phyloP scores from a whole-genome alignment of 2,329 filamentous ascomycete genomes.

The Fusarium ramigenum region DNA sequence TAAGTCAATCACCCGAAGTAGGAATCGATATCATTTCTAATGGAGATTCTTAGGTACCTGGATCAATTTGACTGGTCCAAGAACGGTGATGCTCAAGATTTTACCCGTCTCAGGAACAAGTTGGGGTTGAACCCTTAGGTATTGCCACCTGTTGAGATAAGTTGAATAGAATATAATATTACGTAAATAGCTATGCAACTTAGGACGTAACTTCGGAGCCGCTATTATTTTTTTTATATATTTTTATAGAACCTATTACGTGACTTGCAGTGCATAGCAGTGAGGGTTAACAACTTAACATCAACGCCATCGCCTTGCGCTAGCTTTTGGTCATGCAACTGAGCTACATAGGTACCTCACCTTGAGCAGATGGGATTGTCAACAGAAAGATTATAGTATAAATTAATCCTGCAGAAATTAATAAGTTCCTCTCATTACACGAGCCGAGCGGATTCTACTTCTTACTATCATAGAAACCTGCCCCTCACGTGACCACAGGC shows the following conservation, averaged over 20 bases:
- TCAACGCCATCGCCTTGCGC: no score
- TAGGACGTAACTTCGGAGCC: no score
- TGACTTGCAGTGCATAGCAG: background rate
- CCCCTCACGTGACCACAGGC: background rate
- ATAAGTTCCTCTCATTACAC: rapidly evolving
- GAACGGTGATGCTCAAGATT: background rate
- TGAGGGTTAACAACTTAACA: no score
- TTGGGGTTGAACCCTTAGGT: background rate
- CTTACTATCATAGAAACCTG: background rate
- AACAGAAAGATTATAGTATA: background rate
- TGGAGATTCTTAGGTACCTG: background rate
- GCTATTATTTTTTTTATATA: no score
- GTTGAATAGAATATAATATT: background rate
- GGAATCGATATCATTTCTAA: rapidly evolving
- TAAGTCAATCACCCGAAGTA: rapidly evolving
- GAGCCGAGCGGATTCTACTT: no score
- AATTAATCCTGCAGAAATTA: rapidly evolving
- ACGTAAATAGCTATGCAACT: background rate
- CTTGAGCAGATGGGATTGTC: no score
- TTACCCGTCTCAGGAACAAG: background rate
- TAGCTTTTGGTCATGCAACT: no score
- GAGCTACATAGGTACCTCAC: no score
- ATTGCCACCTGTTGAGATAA: rapidly evolving
- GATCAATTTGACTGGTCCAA: background rate
- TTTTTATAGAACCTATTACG: no score